A percentile compares a stretch with the other conserved stretches of the same genome.
phyloP scores from a whole-genome alignment of 2,329 filamentous ascomycete genomes.

The Chrysoporthe austroafricana region DNA sequence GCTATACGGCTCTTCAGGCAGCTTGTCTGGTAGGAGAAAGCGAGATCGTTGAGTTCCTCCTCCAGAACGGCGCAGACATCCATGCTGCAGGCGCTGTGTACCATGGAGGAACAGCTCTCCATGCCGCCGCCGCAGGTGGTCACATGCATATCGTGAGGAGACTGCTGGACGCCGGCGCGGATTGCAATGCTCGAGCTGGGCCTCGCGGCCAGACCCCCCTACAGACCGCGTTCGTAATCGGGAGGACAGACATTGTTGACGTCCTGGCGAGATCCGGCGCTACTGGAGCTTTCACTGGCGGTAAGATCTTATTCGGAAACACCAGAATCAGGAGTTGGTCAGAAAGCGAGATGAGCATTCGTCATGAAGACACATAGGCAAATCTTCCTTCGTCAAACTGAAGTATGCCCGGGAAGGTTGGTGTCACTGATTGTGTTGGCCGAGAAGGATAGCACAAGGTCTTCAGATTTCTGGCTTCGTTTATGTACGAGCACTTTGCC shows the following conservation, averaged over 20 bases:
- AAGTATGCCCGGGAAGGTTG: too few relatives aligned
- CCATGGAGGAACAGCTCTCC: conserved; percentile 31
- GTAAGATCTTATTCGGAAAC: conserved; percentile 2
- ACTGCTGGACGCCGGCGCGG: conserved; percentile 29
- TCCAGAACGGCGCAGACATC: conserved; percentile 32
- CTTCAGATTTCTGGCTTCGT: too few relatives aligned
- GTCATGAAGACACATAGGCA: not conserved
- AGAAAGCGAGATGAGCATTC: not conserved
- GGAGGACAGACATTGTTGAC: conserved; percentile 11
- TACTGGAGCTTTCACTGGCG: conserved; percentile 2
- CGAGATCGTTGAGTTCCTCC: conserved; percentile 34
- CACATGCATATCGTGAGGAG: conserved; percentile 27
- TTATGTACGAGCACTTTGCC: too few relatives aligned
- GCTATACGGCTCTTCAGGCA: conserved; percentile 40
- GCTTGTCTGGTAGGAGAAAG: conserved; percentile 43
- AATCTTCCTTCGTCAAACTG: not conserved
- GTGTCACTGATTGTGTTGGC: too few relatives aligned
- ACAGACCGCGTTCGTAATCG: conserved; percentile 24
- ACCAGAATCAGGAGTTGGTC: conserved; percentile 4
- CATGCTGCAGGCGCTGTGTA: conserved; percentile 33
- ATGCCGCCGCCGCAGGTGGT: conserved; percentile 29
- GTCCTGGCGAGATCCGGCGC: conserved; percentile 4
- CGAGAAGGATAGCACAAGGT: too few relatives aligned
- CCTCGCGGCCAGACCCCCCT: conserved; percentile 24
- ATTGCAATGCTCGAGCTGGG: conserved; percentile 13